Evolutionary conservation across 2,329 filamentous ascomycete genomes (phyloP).

Genomic region (Neonectria faginata): DNA sequence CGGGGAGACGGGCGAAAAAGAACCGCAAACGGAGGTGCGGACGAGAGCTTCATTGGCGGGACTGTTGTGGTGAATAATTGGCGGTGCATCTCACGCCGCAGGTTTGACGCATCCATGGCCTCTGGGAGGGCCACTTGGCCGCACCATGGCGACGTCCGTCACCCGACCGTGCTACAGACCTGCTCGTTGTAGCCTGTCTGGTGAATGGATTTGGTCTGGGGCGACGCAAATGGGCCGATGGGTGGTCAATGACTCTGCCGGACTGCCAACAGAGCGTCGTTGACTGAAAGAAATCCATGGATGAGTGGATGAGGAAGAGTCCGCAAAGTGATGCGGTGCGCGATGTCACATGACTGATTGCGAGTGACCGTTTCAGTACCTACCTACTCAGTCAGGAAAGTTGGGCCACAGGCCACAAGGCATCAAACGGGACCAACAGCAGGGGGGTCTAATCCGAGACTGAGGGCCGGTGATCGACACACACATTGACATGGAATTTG

Average conservation of each 20-base stretch:
- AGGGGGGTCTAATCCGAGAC: conserved; percentile 12
- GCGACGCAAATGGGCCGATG: conserved; percentile 9
- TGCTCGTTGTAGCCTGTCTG: conserved; percentile 2
- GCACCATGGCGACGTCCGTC: conserved; percentile 1
- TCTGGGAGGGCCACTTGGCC: conserved; percentile 17
- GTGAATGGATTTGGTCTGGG: conserved; percentile 6
- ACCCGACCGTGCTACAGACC: conserved; percentile 12
- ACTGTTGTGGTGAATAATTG: conserved; percentile 25
- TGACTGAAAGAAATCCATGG: not conserved
- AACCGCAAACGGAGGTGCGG: conserved; percentile 31
- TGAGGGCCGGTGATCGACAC: not conserved
- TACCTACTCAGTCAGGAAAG: too few relatives aligned
- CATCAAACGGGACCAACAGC: conserved; percentile 2
- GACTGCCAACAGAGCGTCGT: not conserved
- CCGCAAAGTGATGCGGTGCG: not conserved
- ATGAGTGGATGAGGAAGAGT: not conserved
- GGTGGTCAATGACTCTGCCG: not conserved
- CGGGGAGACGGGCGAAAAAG: conserved; percentile 32
- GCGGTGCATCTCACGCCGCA: conserved; percentile 21
- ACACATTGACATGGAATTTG: not conserved
- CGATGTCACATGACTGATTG: conserved; percentile 14
- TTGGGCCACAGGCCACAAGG: not conserved
- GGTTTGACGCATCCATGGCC: conserved; percentile 20
- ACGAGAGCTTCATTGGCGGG: conserved; percentile 30
- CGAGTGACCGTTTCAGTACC: not conserved